Evolutionary conservation across 768 basidiomycete genomes (phyloP), one percentile per base, ranked within the genome.

Genomic region (Boletus huronensis): DNA sequence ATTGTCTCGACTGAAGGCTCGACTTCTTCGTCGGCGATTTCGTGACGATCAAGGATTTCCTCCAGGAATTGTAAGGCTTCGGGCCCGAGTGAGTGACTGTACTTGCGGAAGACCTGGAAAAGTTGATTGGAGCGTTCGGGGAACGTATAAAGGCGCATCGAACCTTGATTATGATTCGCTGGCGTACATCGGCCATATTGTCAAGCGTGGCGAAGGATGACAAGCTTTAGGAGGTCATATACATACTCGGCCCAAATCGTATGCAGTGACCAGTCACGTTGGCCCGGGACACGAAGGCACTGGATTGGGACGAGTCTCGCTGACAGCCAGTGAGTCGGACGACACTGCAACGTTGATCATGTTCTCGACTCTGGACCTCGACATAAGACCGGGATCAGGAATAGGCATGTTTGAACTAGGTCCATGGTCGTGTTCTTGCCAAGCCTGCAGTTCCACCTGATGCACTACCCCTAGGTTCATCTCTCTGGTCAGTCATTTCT

Each of bases 31-130:
- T 85, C 82, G 3, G 75, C 66, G 43, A 94, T 87, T 45, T 87
- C 84, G 68, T 93, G 86, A 54, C 78, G 72, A 43, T 83, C 80
- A 17, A 93, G 72, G 35, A 94, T 81, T 13, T 80, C 76, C 63
- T 93, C 89, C 16, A 93, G 67, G 58, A 88, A 81, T 38, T 81
- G 78, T 23, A 91, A 72, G 9, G 84, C 83, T 51, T 92, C 89
- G 6, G 92, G 87, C 1, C 91, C 88, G 6, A 94, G 77, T 10
- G 92, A 89, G 64, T 92, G 89, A 63, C 89, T 90, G 68, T 90
- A 92, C 72, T 93, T 93, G 48, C 90, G 79, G 66, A 93, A 93
- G 41, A 90, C 86, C 89, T 92, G 58, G 39, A 54, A 47, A 51
- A 52, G 32, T 13, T 46, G 36, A 16, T 23, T 44, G 39, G 29